A percentile compares a stretch with the other conserved stretches of the same genome.
phyloP scores from a whole-genome alignment of 305 asterid species.

The Fraxinus albicans region DNA sequence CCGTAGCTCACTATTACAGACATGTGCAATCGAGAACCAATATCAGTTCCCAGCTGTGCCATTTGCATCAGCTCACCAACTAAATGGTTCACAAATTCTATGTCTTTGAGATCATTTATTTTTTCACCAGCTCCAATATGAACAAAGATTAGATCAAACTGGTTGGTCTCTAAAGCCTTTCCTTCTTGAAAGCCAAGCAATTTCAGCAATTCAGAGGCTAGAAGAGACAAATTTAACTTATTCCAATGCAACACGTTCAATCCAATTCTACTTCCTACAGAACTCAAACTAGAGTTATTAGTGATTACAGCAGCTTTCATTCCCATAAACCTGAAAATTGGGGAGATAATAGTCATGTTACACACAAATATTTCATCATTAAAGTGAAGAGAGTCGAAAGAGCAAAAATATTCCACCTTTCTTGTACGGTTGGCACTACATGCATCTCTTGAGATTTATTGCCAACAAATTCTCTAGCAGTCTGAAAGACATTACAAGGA shows the following conservation, averaged over 20 bases:
- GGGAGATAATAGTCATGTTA: background rate
- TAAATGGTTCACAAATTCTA: conserved; percentile 51
- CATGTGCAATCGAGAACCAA: conserved; percentile 57
- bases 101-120: conserved; percentile 36
- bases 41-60: conserved; percentile 45
- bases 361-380: background rate
- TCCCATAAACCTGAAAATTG: conserved; percentile 79
- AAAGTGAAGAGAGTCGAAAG: background rate
- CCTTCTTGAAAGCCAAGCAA: conserved; percentile 81
- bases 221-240: conserved; percentile 27
- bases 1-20: conserved; percentile 78
- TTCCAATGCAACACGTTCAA: conserved; percentile 41
- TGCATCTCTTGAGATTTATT: conserved; percentile 34
- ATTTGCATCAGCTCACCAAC: conserved; percentile 45
- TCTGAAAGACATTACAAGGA: conserved; percentile 34
- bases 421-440: conserved; percentile 45
- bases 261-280: conserved; percentile 45
- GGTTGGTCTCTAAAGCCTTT: conserved; percentile 39
- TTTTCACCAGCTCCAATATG: conserved; percentile 52
- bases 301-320: conserved; percentile 70
- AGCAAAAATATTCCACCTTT: conserved; percentile 46
- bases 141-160: conserved; percentile 63
- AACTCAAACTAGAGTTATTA: conserved; percentile 39
- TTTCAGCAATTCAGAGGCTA: conserved; percentile 49
- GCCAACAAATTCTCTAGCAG: conserved; percentile 21